Evolutionary conservation across 768 basidiomycete genomes (phyloP).

Genomic region (Phanerodontia chrysosporium): DNA sequence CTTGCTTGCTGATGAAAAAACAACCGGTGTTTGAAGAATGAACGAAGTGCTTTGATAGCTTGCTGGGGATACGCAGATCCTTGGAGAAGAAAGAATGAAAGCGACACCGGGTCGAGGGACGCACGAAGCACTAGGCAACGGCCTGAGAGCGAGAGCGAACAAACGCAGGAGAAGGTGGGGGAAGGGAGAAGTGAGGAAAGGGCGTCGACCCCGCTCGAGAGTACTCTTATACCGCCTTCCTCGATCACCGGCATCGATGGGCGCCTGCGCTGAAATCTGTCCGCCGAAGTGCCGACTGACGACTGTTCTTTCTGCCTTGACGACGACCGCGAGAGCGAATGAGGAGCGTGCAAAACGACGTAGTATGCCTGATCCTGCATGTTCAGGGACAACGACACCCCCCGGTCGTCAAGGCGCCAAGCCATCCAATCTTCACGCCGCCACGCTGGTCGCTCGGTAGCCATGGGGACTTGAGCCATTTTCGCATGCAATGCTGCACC

Average conservation of each 20-base stretch:
- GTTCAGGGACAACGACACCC: constrained; percentile 4
- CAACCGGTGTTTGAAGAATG: constrained; percentile 22
- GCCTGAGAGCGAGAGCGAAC: constrained; percentile 25
- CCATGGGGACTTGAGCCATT: constrained; percentile 1
- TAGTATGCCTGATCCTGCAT: not conserved
- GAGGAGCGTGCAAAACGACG: not conserved
- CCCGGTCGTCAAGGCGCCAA: constrained; percentile 6
- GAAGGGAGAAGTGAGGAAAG: constrained; percentile 5
- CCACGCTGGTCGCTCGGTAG: not conserved
- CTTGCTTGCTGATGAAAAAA: constrained; percentile 15
- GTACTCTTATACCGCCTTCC: not conserved
- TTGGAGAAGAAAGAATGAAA: constrained; percentile 31
- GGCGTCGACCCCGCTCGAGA: not conserved
- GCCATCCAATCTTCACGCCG: not conserved
- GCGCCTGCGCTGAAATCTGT: not conserved
- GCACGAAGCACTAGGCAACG: constrained; percentile 43
- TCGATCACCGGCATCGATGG: not conserved
- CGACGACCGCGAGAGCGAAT: not conserved
- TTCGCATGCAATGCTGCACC: not conserved
- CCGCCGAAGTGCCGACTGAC: not conserved
- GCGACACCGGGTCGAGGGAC: constrained; percentile 54
- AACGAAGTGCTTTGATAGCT: constrained; percentile 30
- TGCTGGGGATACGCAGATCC: constrained; percentile 16
- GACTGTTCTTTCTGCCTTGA: not conserved
- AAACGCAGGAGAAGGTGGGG: constrained; percentile 16